Percentiles rank a stretch among this genome's conserved stretches.
Evolutionary conservation across 768 basidiomycete species (phyloP).

Genomic region (Baorangia bicolor): DNA sequence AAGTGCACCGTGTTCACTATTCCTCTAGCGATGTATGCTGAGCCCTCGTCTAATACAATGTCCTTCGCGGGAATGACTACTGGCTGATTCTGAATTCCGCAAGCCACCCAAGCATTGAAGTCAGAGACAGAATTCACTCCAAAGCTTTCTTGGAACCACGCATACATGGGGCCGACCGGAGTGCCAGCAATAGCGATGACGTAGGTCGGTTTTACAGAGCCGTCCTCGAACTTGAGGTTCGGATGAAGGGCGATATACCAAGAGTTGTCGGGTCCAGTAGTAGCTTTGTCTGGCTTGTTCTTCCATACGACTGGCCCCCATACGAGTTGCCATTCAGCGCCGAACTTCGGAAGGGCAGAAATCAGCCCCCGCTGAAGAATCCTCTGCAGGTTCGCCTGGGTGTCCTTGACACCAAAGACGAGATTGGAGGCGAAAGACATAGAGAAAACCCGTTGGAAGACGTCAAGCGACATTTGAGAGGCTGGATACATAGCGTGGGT

Average conservation of each 20-base stretch:
- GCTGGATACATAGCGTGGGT: neutral
- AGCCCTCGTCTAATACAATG: neutral
- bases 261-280: slow-evolving; percentile 14
- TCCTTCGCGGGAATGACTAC: neutral
- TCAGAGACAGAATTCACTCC: slow-evolving; percentile 7
- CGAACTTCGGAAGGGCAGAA: neutral
- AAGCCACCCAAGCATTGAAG: slow-evolving; percentile 8
- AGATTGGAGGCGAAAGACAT: slow-evolving; percentile 8
- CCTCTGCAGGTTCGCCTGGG: neutral
- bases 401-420: neutral
- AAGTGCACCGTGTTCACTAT: neutral
- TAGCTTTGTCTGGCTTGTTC: neutral
- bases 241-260: slow-evolving; percentile 16
- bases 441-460: slow-evolving; percentile 14
- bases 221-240: slow-evolving; percentile 7
- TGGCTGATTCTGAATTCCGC: neutral
- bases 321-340: slow-evolving; percentile 3
- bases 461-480: slow-evolving; percentile 9
- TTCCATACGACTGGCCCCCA: slow-evolving; percentile 21
- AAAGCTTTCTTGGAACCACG: slow-evolving; percentile 1
- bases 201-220: slow-evolving; percentile 4
- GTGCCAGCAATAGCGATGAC: slow-evolving; percentile 18
- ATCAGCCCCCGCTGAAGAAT: neutral
- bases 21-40: slow-evolving; percentile 3
- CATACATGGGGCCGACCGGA: neutral